A percentile compares a stretch with the other conserved stretches of the same genome.
Evolutionary conservation across 1,284 basidiomycete genomes (phyloP).

Genomic region (Earliella scabrosa): DNA sequence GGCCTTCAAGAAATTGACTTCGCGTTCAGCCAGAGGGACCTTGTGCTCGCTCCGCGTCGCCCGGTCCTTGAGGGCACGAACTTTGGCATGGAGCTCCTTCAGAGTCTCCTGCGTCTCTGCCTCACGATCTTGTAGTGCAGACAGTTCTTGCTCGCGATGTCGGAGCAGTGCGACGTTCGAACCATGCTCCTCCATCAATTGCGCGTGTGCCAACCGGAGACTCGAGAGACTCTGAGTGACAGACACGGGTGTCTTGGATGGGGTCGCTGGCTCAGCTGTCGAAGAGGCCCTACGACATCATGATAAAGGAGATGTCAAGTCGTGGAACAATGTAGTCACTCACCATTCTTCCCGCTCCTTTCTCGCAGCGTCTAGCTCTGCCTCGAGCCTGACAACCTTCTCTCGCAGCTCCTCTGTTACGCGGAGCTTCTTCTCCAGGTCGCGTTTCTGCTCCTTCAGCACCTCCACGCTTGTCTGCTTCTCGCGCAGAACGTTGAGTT

Average conservation of each 20-base stretch:
- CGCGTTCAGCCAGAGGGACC: slow-evolving; percentile 54
- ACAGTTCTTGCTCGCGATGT: slow-evolving; percentile 54
- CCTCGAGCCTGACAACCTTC: slow-evolving; percentile 60
- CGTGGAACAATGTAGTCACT: slow-evolving; percentile 16
- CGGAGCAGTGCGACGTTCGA: slow-evolving; percentile 52
- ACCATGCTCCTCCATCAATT: slow-evolving; percentile 68
- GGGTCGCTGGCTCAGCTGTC: slow-evolving; percentile 37
- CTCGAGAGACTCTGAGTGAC: slow-evolving; percentile 57
- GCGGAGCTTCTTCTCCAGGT: slow-evolving; percentile 59
- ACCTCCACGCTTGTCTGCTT: slow-evolving; percentile 67
- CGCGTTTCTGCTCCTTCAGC: slow-evolving; percentile 74
- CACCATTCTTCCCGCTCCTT: slow-evolving; percentile 61
- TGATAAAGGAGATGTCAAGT: neutral
- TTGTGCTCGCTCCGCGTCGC: slow-evolving; percentile 50
- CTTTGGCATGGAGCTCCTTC: slow-evolving; percentile 41
- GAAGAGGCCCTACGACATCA: slow-evolving; percentile 48
- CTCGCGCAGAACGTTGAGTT: slow-evolving; percentile 57
- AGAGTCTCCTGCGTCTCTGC: slow-evolving; percentile 40
- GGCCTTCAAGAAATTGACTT: slow-evolving; percentile 64
- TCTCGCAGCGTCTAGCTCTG: slow-evolving; percentile 61
- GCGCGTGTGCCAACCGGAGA: slow-evolving; percentile 63
- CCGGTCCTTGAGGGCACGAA: slow-evolving; percentile 47
- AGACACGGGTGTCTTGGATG: slow-evolving; percentile 53
- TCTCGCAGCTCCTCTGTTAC: slow-evolving; percentile 61
- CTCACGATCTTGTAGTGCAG: slow-evolving; percentile 40